phyloP scores from a whole-genome alignment of 2,329 filamentous ascomycete species.

The Sphaerulina musiva region DNA sequence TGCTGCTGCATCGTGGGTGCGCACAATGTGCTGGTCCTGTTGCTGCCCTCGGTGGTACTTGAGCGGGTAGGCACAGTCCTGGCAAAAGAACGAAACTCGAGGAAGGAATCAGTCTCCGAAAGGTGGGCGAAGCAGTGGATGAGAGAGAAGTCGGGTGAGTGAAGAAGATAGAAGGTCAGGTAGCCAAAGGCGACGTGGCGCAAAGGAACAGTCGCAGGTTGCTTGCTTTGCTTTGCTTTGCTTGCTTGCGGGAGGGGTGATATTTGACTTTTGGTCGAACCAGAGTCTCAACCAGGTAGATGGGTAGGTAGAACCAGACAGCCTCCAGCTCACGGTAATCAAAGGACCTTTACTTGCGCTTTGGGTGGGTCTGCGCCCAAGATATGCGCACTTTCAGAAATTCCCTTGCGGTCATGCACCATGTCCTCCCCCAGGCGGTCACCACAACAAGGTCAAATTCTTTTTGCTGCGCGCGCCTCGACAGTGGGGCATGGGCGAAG shows the following conservation, averaged over 20 bases:
- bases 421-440: slow-evolving; percentile 3
- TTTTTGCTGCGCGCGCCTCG: background rate
- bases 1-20: slow-evolving; percentile 7
- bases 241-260: slow-evolving; percentile 9
- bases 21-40: slow-evolving; percentile 5
- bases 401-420: slow-evolving; percentile 18
- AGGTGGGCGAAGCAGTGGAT: background rate
- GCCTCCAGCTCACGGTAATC: slow-evolving; percentile 1
- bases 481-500: slow-evolving; percentile 13
- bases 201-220: background rate
- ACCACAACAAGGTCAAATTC: background rate
- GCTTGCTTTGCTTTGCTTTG: too few species aligned
- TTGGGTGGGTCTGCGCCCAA: background rate
- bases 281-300: slow-evolving; percentile 15
- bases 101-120: background rate
- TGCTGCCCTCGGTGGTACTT: background rate
- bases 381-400: background rate
- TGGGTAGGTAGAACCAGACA: slow-evolving; percentile 1
- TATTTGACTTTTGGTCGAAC: slow-evolving; percentile 18
- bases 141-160: background rate
- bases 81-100: background rate
- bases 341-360: background rate
- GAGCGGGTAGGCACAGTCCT: slow-evolving; percentile 2
- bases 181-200: background rate
- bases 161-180: background rate